phyloP scores from a whole-genome alignment of 345 rosid genomes.

The Rhodamnia argentea region DNA sequence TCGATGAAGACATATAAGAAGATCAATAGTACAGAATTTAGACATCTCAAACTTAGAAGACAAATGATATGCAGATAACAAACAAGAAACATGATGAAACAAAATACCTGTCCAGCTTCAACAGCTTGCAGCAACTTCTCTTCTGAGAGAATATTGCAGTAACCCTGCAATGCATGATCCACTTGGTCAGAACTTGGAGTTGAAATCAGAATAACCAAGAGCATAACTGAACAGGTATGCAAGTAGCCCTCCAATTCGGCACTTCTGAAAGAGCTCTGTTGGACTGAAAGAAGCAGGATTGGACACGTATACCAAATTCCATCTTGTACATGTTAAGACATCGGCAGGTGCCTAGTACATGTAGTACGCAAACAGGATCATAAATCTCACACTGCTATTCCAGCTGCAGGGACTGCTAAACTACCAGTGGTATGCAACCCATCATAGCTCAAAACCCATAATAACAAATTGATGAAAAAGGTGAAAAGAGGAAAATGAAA shows the following conservation, averaged over 20 bases:
- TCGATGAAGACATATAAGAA: not conserved
- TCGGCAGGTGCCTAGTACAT: not conserved
- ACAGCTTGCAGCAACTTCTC: constrained; percentile 89
- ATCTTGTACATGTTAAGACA: not conserved
- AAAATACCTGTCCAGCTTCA: constrained; percentile 87
- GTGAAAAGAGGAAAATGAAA: not conserved
- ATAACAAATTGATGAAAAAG: not conserved
- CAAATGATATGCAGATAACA: not conserved
- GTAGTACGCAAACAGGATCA: not conserved
- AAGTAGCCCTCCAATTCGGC: constrained; percentile 57
- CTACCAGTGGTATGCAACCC: constrained; percentile 84
- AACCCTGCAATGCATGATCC: constrained; percentile 49
- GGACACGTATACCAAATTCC: not conserved
- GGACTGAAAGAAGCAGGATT: constrained; percentile 13
- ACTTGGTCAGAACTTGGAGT: not conserved
- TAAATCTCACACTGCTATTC: constrained; percentile 76
- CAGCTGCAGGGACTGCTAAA: constrained; percentile 71
- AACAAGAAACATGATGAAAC: not conserved
- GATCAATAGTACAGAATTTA: not conserved
- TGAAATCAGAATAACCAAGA: not conserved
- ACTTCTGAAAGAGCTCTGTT: constrained; percentile 97
- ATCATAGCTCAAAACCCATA: constrained; percentile 91
- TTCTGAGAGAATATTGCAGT: constrained; percentile 84
- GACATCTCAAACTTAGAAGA: not conserved
- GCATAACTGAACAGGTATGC: constrained; percentile 4